A percentile compares a stretch with the other conserved stretches of the same genome.
These are phyloP conservation scores for Dorcoceras hygrometricum DNA, from an alignment of 257 asterid genomes.

Conservation along the genomic window DNA sequence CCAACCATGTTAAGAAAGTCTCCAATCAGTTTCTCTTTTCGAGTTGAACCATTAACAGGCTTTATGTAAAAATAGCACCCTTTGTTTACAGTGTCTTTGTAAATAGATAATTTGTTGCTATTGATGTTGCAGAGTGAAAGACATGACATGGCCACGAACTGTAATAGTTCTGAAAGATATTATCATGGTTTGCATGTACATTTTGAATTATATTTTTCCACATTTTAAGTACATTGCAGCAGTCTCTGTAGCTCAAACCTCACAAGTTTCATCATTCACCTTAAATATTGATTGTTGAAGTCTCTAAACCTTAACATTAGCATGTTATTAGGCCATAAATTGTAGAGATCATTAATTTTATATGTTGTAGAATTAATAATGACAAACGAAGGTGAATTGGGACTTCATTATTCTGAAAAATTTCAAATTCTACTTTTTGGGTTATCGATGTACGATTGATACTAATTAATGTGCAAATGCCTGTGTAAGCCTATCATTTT, in stretches of 20 bases:
- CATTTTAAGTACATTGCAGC: no score
- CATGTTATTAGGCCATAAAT: background rate
- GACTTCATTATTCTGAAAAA: background rate
- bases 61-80: background rate
- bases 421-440: background rate
- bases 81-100: background rate
- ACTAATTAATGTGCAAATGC: no score
- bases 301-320: background rate
- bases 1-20: background rate
- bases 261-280: background rate
- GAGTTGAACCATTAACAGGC: background rate
- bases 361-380: background rate
- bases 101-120: background rate
- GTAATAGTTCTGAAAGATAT: background rate
- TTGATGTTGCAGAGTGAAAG: background rate
- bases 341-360: background rate
- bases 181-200: background rate
- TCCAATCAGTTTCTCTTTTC: background rate
- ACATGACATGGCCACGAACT: background rate
- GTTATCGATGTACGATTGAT: background rate
- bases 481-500: no score
- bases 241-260: no score
- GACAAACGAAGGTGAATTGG: background rate
- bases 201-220: background rate
- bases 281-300: background rate